Base-by-base conservation (phyloP, 2,329 filamentous ascomycete genomes). In the Colletotrichum abscissum region DNA sequence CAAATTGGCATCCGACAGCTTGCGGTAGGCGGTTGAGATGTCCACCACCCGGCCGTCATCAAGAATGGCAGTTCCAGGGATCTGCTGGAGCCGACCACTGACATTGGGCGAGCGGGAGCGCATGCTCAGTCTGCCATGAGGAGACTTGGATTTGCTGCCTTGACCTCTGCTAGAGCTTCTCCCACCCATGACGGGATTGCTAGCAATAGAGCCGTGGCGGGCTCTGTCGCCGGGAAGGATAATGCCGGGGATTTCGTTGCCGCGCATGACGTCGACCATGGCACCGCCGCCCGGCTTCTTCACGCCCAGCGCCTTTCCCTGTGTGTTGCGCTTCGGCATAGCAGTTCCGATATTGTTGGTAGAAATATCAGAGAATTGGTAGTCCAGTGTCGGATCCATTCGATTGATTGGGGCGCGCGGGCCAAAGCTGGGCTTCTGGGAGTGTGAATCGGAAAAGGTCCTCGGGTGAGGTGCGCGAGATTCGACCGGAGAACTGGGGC, bases 1-100 rank as follows among this genome's bases (percentile, higher is more conserved):
- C 56, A 95, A 83, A 63, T 92, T 91, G 12, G 92, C 92, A 79
- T 95, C 92, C 1, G 93, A 94, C 22, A 95, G 84, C 72, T 90
- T 89, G 63, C 92, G 88, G 79, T 95, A 94, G 4, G 93, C 92
- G 75, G 86, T 92, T 72, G 88, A 90, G 81, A 93, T 89, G 78
- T 95, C 92, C 64, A 95, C 84, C 1, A 89, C 80, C 59, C 89
- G 87, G 12, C 90, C 91, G 67, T 91, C 90, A 55, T 90, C 88
- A 4, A 93, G 86, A 57, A 90, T 85, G 16, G 88, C 80, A 79
- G 66, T 75, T 14, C 74, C 74, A 3, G 74, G 73, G 9, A 75
- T 75, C 64, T 70, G 73, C 67, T 75, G 74, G 12, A 75, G 70
- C 12, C 67, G 69, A 30, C 69, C 73, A 38, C 65, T 58, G 22